These are phyloP conservation scores for Capronia coronata DNA, from an alignment of 2,329 filamentous ascomycete genomes.

Conservation along the genomic window DNA sequence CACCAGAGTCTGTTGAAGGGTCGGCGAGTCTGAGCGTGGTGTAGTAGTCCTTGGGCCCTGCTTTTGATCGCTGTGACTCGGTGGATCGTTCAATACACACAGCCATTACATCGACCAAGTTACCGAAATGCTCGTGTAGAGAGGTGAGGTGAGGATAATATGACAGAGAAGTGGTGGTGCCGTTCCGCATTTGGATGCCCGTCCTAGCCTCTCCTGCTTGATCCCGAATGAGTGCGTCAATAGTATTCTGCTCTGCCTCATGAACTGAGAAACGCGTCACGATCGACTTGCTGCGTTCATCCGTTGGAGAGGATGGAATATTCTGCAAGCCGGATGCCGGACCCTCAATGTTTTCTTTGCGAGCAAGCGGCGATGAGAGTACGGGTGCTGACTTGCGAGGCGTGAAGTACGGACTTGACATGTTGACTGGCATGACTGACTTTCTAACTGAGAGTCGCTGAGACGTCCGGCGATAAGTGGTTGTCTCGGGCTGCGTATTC, in stretches of 20 bases:
- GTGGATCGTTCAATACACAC: constrained; percentile 33
- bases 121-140: constrained; percentile 39
- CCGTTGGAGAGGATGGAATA: constrained; percentile 2
- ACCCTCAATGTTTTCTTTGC: constrained; percentile 11
- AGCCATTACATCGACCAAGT: constrained; percentile 39
- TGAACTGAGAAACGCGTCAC: not conserved
- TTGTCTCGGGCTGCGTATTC: not conserved
- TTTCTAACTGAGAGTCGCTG: constrained; percentile 18
- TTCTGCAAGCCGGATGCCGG: not conserved
- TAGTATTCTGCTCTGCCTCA: not conserved
- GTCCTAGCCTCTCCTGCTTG: not conserved
- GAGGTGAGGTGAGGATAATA: constrained; percentile 41
- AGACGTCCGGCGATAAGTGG: constrained; percentile 15
- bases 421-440: constrained; percentile 12
- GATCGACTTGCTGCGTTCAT: not conserved
- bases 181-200: constrained; percentile 13
- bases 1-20: constrained; percentile 34
- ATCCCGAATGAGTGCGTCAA: not conserved
- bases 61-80: constrained; percentile 30
- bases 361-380: constrained; percentile 2
- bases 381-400: constrained; percentile 10
- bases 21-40: constrained; percentile 41
- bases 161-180: constrained; percentile 37
- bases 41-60: constrained; percentile 38
- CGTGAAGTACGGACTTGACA: constrained; percentile 26